Evolutionary conservation across 2,329 filamentous ascomycete species (phyloP).

Genomic region (Alternaria consortialis): DNA sequence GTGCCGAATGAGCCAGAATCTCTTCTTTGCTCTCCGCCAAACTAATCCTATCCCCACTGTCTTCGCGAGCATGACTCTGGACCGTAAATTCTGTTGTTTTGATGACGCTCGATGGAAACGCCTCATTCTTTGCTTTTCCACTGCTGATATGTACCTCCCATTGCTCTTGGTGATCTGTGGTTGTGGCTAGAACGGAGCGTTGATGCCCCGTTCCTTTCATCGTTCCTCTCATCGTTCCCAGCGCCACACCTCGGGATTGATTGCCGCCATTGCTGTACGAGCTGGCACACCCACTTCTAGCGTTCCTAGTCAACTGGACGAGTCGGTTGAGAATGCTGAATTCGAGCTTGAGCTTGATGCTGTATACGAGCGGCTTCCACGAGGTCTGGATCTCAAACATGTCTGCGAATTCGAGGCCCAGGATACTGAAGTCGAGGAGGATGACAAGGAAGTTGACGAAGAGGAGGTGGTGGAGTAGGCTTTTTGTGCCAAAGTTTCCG

Average conservation of each 20-base stretch:
- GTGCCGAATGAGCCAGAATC: conserved; percentile 17
- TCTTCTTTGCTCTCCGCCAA: conserved; percentile 28
- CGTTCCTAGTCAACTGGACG: conserved; percentile 19
- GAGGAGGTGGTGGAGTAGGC: conserved; percentile 30
- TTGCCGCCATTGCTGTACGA: conserved; percentile 20
- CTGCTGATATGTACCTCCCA: conserved; percentile 28
- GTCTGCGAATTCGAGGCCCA: conserved; percentile 31
- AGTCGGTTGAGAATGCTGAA: conserved; percentile 59
- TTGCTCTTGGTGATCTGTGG: conserved; percentile 12
- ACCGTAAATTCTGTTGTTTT: conserved; percentile 34
- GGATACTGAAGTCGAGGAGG: conserved; percentile 33
- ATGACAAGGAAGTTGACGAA: conserved; percentile 35
- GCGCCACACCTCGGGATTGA: conserved; percentile 14
- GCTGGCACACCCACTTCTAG: conserved; percentile 17
- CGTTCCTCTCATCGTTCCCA: conserved; percentile 28
- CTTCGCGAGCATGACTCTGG: conserved; percentile 27
- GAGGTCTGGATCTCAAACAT: conserved; percentile 35
- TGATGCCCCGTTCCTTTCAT: conserved; percentile 17
- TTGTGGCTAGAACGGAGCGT: conserved; percentile 18
- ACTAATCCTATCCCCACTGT: conserved; percentile 15
- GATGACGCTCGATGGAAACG: conserved; percentile 21
- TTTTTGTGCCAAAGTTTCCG: conserved; percentile 22
- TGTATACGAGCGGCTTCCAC: conserved; percentile 53
- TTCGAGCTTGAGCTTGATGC: conserved; percentile 62
- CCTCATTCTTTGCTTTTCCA: conserved; percentile 15